Percentiles rank a stretch among this genome's conserved stretches.
Conservation (phyloP, 139 green algal species). For the Chlorella sp. region DNA sequence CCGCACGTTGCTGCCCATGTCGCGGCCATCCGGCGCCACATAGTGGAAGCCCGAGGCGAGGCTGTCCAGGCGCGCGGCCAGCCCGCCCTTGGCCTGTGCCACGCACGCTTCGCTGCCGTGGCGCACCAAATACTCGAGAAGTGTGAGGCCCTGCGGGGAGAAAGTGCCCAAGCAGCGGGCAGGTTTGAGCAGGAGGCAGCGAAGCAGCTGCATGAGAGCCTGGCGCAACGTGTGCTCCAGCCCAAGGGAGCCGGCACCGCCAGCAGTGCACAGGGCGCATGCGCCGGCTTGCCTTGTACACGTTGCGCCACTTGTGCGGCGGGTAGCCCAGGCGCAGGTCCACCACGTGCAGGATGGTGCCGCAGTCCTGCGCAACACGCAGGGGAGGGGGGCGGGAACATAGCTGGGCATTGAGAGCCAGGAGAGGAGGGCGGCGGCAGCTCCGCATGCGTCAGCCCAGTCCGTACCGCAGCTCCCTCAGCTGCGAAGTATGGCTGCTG, state of each 20-base stretch:
- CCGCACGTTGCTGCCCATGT: constrained; percentile 91
- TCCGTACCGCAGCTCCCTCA: too few relatives aligned
- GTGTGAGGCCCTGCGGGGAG: constrained; percentile 66
- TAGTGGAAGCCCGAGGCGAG: constrained; percentile 79
- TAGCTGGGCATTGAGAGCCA: too few relatives aligned
- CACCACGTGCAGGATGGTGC: constrained; percentile 79
- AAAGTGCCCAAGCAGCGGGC: too few relatives aligned
- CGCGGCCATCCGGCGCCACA: constrained; percentile 57
- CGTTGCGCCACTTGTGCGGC: constrained; percentile 81
- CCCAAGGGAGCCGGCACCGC: not conserved
- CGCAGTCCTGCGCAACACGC: constrained; percentile 37
- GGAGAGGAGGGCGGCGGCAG: too few relatives aligned
- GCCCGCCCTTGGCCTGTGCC: constrained; percentile 37
- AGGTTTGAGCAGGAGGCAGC: too few relatives aligned
- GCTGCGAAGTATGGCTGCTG: too few relatives aligned
- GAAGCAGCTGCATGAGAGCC: too few relatives aligned
- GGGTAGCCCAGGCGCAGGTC: constrained; percentile 71
- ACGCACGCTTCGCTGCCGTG: constrained; percentile 62
- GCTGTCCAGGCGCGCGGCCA: constrained; percentile 59
- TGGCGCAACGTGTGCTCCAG: too few relatives aligned
- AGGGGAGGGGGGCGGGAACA: too few relatives aligned
- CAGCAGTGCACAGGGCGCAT: too few relatives aligned
- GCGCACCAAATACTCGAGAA: constrained; percentile 91
- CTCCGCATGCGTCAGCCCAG: too few relatives aligned
- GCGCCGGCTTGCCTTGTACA: constrained; percentile 75